A percentile compares a stretch with the other conserved stretches of the same genome.
These are phyloP conservation scores for Nymphaea colorata DNA, from an alignment of 164 flowering plant species.

Conservation along the genomic window DNA sequence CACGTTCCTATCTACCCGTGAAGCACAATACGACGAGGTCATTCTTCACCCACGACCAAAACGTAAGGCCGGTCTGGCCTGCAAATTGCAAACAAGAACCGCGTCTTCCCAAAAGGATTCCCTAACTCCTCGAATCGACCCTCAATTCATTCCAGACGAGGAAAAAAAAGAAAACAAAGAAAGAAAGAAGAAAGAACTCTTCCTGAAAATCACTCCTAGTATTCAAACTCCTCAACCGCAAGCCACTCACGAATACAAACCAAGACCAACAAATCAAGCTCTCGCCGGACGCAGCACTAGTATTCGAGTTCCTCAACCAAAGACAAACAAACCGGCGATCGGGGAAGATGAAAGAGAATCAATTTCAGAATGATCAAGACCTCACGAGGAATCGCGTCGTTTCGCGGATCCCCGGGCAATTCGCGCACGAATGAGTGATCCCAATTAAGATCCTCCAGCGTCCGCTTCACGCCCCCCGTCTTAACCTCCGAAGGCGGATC, in stretches of 20 bases:
- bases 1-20: too few relatives aligned
- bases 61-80: too few relatives aligned
- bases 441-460: conserved; percentile 84
- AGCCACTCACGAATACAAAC: too few relatives aligned
- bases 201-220: neutral
- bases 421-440: conserved; percentile 87
- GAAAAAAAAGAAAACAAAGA: too few relatives aligned
- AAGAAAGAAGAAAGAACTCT: neutral
- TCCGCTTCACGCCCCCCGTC: conserved; percentile 12
- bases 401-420: conserved; percentile 72
- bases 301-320: neutral
- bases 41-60: too few relatives aligned
- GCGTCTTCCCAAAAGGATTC: neutral
- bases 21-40: too few relatives aligned
- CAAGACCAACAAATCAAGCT: neutral
- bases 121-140: neutral
- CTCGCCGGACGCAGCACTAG: neutral
- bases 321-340: neutral
- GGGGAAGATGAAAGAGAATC: neutral
- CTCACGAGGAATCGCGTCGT: conserved; percentile 68
- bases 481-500: conserved; percentile 18
- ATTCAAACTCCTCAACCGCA: neutral
- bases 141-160: neutral
- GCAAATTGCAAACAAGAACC: neutral
- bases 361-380: conserved; percentile 8